Evolutionary conservation across 1,284 basidiomycete species (phyloP), one percentile per base, ranked within the genome.

Genomic region (Paramarasmius palmivorus): DNA sequence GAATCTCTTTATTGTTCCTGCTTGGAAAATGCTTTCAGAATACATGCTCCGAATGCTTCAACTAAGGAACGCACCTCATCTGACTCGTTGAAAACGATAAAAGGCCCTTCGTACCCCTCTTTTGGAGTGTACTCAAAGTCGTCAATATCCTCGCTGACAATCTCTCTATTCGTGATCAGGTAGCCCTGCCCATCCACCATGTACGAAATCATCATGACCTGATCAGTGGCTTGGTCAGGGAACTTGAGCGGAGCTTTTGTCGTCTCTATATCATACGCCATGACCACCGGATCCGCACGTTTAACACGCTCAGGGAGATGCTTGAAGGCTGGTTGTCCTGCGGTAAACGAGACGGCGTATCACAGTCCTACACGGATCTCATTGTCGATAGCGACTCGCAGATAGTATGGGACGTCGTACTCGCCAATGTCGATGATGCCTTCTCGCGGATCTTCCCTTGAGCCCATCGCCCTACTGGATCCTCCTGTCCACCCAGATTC

Each of bases 201-300:
- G 73, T 96, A 97, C 40, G 97, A 99, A 61, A 99, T 99, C 97
- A 99, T 99, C 96, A 99, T 99, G 64, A 99, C 93, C 68, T 97
- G 95, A 75, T 99, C 97, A 20, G 92, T 88, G 10, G 89, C 86
- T 61, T 94, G 91, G 74, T 99, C 97, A 1, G 97, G 97, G 68
- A 99, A 99, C 72, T 99, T 99, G 67, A 99, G 86, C 12, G 97
- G 97, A 45, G 94, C 92, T 73, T 99, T 99, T 1, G 95, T 95
- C 25, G 94, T 97, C 74, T 99, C 97, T 65, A 99, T 99, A 84
- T 99, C 97, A 71, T 84, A 99, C 0, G 97, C 97, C 92, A 99
- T 93, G 54, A 99, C 95, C 47, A 99, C 95, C 0, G 97, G 97
- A 66, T 99, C 97, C 32, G 97, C 95, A 84, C 97, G 95, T 71